A percentile compares a stretch with the other conserved stretches of the same genome.
These are phyloP conservation scores for Neofusicoccum ribis DNA, from an alignment of 2,329 filamentous ascomycete species.

Conservation along the genomic window DNA sequence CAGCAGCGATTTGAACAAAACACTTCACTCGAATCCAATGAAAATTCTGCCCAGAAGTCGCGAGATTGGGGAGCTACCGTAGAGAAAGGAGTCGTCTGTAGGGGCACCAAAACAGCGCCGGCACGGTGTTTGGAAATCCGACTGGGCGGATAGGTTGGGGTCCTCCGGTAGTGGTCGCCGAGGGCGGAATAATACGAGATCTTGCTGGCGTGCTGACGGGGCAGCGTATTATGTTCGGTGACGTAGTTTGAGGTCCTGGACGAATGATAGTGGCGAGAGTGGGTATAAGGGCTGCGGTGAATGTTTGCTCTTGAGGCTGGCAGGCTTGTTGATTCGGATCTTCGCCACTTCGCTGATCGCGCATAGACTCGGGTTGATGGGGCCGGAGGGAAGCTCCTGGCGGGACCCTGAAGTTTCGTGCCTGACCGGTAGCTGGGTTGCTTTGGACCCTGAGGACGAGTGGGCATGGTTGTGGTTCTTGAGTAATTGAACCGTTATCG, in stretches of 20 bases:
- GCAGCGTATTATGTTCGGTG: not conserved
- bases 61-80: not conserved
- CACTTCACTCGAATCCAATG: not conserved
- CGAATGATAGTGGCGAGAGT: not conserved
- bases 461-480: not conserved
- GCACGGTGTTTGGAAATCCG: not conserved
- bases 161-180: not conserved
- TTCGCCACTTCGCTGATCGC: slow-evolving; percentile 4
- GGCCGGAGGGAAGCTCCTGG: not conserved
- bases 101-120: not conserved
- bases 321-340: slow-evolving; percentile 1
- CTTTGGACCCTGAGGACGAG: not conserved
- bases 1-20: not conserved
- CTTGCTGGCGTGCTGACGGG: not conserved
- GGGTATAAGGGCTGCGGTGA: slow-evolving; percentile 13
- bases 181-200: not conserved
- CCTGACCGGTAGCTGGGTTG: not conserved
- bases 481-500: not conserved
- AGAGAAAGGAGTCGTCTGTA: not conserved
- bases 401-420: not conserved
- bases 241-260: not conserved
- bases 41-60: not conserved
- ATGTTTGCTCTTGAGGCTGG: not conserved
- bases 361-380: not conserved
- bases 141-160: not conserved